Conservation (phyloP, 2,329 filamentous ascomycete genomes). For the Boeremia lycopersici region DNA sequence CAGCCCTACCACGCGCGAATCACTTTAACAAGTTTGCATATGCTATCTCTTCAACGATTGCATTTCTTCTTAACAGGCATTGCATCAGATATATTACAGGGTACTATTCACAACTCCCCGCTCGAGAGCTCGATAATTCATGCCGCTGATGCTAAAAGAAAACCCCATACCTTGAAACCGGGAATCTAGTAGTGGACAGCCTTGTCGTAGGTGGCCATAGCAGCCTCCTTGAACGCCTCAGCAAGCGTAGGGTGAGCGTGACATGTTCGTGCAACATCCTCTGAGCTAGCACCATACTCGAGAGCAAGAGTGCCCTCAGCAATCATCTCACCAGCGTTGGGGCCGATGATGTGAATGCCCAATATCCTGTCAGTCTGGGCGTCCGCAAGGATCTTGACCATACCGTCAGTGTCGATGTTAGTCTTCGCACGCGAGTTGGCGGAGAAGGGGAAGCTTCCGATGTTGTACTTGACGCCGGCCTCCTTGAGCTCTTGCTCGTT, state of each 20-base stretch:
- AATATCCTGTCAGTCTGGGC: constrained; percentile 95
- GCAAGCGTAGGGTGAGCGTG: constrained; percentile 96
- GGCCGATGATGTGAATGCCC: constrained; percentile 94
- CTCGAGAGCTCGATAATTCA: constrained; percentile 42
- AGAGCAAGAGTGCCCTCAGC: constrained; percentile 93
- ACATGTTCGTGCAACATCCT: constrained; percentile 75
- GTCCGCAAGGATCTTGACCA: constrained; percentile 97
- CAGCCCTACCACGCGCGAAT: constrained; percentile 27
- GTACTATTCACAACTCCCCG: constrained; percentile 50
- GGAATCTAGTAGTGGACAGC: constrained; percentile 83
- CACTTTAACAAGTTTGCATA: constrained; percentile 1
- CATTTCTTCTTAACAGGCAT: constrained; percentile 32
- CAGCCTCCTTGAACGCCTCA: constrained; percentile 99
- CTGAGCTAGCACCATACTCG: constrained; percentile 93
- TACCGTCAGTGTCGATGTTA: constrained; percentile 91
- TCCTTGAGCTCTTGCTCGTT: constrained; percentile 95
- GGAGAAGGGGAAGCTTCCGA: constrained; percentile 94
- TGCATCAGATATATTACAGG: constrained; percentile 48
- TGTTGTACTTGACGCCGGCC: constrained; percentile 86
- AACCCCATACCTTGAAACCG: constrained; percentile 32
- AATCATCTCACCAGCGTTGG: constrained; percentile 99
- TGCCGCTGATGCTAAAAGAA: constrained; percentile 44
- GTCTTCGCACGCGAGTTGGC: constrained; percentile 99
- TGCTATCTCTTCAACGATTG: constrained; percentile 5
- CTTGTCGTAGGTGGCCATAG: constrained; percentile 95